Evolutionary conservation across 2,329 filamentous ascomycete genomes (phyloP), one percentile per base, ranked within the genome.

Genomic region (Aspergillus nomiae): DNA sequence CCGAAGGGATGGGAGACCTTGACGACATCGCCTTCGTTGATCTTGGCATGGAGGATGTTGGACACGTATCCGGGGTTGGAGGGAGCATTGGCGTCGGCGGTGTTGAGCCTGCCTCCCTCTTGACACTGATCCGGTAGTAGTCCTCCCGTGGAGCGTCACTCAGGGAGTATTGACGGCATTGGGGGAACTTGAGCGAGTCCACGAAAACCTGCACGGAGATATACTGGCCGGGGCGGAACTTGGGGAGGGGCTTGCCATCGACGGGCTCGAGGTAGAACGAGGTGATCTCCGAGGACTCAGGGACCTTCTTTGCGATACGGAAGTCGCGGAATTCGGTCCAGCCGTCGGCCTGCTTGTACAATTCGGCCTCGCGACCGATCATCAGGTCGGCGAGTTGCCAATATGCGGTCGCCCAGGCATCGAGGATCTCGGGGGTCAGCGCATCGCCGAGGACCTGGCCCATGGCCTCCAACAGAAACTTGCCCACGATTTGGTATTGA

Each of bases 101-200:
- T 56, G 55, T 82, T 78, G 16, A 86, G 4, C 87, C 88, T 2
- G 79, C 74, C 70, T 92, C 89, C 63, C 83, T 85, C 82, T 92
- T 92, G 61, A 93, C 84, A 56, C 85, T 90, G 77, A 92, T 89
- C 34, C 90, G 86, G 76, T 91, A 90, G 76, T 87, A 85, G 56
- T 86, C 82, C 10, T 83, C 78, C 2, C 81, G 80, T 2, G 88
- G 89, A 56, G 85, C 82, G 66, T 92, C 89, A 70, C 86, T 90
- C 64, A 93, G 82, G 30, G 89, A 91, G 78, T 92, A 93, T 76
- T 92, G 90, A 36, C 90, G 82, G 21, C 87, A 83, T 76, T 93
- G 90, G 67, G 82, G 77, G 72, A 87, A 83, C n/a, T 85, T 85
- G 26, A 90, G 82, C 55, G 81, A 79, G 1, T 86, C 84, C 0